Conservation (phyloP, 495 filamentous ascomycete species). For the Cryomyces minteri region DNA sequence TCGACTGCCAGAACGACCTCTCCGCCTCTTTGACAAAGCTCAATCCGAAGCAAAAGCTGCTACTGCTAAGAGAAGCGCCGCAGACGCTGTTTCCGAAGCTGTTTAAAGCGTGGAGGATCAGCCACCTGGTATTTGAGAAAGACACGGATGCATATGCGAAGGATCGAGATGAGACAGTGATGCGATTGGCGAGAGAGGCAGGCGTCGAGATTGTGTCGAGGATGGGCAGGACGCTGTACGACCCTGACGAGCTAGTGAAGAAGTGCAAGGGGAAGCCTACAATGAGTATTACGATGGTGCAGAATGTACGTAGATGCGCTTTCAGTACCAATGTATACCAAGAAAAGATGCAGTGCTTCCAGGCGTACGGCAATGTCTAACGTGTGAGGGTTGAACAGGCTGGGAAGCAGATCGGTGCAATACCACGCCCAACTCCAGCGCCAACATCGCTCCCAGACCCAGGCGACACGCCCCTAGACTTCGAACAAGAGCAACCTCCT, state of each 20-base stretch:
- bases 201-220: constrained; percentile 43
- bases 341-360: no score
- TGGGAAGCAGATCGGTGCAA: constrained; percentile 29
- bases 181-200: constrained; percentile 34
- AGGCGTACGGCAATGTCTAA: not conserved
- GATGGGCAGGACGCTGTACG: constrained; percentile 45
- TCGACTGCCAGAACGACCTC: constrained; percentile 47
- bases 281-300: constrained; percentile 46
- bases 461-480: constrained; percentile 34
- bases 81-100: constrained; percentile 47
- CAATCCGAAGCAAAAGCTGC: constrained; percentile 44
- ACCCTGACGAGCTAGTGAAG: constrained; percentile 44
- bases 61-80: constrained; percentile 47
- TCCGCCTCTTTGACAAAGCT: constrained; percentile 39
- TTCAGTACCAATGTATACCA: no score
- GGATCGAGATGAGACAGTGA: constrained; percentile 35
- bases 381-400: constrained; percentile 15
- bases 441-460: constrained; percentile 39
- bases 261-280: constrained; percentile 45
- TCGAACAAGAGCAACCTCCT: constrained; percentile 29
- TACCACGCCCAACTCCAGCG: constrained; percentile 33
- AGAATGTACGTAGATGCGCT: constrained; percentile 19
- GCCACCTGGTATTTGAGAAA: constrained; percentile 55
- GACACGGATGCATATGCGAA: constrained; percentile 52
- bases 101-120: constrained; percentile 47